Base-by-base conservation (phyloP, 306 rosid genomes). In the Mucuna pruriens region DNA sequence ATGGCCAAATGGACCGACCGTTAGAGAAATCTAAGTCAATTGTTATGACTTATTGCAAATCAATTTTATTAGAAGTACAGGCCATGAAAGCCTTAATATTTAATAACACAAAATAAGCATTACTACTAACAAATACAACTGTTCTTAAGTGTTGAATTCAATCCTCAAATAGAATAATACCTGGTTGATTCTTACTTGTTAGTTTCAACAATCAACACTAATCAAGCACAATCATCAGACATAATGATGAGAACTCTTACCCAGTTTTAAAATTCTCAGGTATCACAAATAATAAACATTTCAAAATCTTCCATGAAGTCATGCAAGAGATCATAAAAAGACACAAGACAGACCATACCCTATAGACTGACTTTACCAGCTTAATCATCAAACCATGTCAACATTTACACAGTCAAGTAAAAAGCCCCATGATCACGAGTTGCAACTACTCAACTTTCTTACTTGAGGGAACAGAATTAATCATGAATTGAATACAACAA, bases 311-410 rank as follows among this genome's bases (percentile, higher is more conserved):
- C 34, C 60, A 26, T 46, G 19, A 17, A 40, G 25, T 25, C 25
- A 19, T 15, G 45, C 54, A 79, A 74, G 58, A 74, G 9, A 65
- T n/a, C 33, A 63, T 63, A 33, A 61, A 57, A 26, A 61, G 68
- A 61, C 42, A 61, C 39, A 29, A 31, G 67, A 26, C 8, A 29
- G 11, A 61, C 11, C 5, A 12, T 25, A 25, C 7, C 16, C 23
- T 34, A 44, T 57, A 44, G 8, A 58, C 29, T 57, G 25, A 34
- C 48, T 22, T 58, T 57, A 68, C 51, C 16, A 44, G 33, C 36
- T 31, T 31, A 44, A 54, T 49, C 29, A 72, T 60, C 40, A 80
- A 58, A 79, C 78, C 12, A 58, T 71, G 34, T 71, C 65, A 60
- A 70, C 49, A 42, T 40, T n/a, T 3, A 29, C 34, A 55, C 46